These are phyloP conservation scores for Ulvella scutata DNA, from an alignment of 139 green algal species.

Conservation along the genomic window DNA sequence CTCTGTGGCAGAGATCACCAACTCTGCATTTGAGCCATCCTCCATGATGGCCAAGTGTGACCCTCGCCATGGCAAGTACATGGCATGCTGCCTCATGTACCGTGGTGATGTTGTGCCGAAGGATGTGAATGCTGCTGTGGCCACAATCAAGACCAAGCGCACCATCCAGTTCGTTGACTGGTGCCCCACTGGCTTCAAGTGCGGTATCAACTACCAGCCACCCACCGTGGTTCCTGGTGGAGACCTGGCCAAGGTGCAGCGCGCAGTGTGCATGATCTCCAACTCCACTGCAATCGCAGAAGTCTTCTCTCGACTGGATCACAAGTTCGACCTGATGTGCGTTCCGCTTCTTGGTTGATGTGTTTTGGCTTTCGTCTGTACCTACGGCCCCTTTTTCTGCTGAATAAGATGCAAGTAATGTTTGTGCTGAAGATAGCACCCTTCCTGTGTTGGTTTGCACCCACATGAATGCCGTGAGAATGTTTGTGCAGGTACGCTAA, in stretches of 20 bases:
- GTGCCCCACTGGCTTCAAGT: conserved; percentile 99
- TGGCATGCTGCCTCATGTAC: conserved; percentile 98
- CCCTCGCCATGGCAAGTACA: conserved; percentile 66
- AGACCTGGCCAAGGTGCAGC: conserved; percentile 98
- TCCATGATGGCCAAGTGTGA: conserved; percentile 98
- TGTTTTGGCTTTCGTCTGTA: too few relatives aligned
- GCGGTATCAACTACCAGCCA: conserved; percentile 99
- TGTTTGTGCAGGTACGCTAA: too few relatives aligned
- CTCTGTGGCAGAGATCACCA: conserved; percentile 95
- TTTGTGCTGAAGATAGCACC: too few relatives aligned
- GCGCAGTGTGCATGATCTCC: conserved; percentile 99
- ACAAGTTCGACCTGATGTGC: conserved; percentile 99
- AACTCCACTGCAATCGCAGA: conserved; percentile 98
- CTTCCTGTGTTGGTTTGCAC: too few relatives aligned
- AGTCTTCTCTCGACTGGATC: conserved; percentile 93
- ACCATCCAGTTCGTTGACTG: conserved; percentile 98
- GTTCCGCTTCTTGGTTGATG: too few relatives aligned
- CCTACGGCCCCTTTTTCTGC: too few relatives aligned
- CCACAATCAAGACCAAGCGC: conserved; percentile 98
- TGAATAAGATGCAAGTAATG: too few relatives aligned
- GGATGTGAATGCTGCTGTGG: conserved; percentile 93
- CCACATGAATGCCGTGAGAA: too few relatives aligned
- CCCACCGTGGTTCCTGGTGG: conserved; percentile 94
- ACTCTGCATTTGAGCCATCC: conserved; percentile 85
- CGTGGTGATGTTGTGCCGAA: conserved; percentile 97